A percentile compares a stretch with the other conserved stretches of the same genome.
These are phyloP conservation scores for Pugionium dolabratum DNA, from an alignment of 345 rosid genomes.

Conservation along the genomic window DNA sequence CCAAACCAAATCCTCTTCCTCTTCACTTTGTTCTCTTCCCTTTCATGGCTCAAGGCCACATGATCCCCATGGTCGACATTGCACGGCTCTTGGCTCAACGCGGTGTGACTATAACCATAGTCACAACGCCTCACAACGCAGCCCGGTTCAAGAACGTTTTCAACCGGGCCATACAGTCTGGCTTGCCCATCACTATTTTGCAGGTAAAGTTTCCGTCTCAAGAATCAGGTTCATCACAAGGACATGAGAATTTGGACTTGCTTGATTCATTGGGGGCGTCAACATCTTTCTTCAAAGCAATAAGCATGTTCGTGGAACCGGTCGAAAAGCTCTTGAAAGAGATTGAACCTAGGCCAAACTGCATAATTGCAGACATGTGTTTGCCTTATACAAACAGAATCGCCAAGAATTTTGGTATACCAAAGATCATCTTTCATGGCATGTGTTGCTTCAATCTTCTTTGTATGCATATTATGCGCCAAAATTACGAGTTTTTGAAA, in stretches of 20 bases:
- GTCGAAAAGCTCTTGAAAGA: constrained; percentile 42
- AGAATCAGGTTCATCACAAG: constrained; percentile 28
- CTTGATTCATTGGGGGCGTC: constrained; percentile 21
- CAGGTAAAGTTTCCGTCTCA: constrained; percentile 34
- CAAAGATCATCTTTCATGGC: constrained; percentile 61
- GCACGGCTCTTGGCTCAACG: constrained; percentile 50
- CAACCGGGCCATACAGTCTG: constrained; percentile 37
- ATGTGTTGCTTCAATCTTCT: constrained; percentile 49
- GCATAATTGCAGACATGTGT: constrained; percentile 56
- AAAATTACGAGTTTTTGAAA: constrained; percentile 21
- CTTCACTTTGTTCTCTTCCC: constrained; percentile 58
- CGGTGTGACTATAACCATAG: constrained; percentile 41
- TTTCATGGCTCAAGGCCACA: constrained; percentile 50
- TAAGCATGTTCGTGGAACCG: constrained; percentile 26
- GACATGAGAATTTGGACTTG: constrained; percentile 42
- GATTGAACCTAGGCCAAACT: constrained; percentile 46
- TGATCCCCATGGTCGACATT: constrained; percentile 51
- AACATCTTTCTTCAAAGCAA: constrained; percentile 25
- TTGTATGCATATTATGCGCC: constrained; percentile 37
- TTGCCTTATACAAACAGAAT: constrained; percentile 44
- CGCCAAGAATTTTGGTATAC: constrained; percentile 48
- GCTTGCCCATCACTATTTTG: constrained; percentile 34
- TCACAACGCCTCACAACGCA: constrained; percentile 54
- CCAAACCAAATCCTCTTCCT: background rate
- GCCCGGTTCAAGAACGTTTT: constrained; percentile 30